phyloP scores from a whole-genome alignment of 352 stramenopile species.

The Plasmopara muralis region DNA sequence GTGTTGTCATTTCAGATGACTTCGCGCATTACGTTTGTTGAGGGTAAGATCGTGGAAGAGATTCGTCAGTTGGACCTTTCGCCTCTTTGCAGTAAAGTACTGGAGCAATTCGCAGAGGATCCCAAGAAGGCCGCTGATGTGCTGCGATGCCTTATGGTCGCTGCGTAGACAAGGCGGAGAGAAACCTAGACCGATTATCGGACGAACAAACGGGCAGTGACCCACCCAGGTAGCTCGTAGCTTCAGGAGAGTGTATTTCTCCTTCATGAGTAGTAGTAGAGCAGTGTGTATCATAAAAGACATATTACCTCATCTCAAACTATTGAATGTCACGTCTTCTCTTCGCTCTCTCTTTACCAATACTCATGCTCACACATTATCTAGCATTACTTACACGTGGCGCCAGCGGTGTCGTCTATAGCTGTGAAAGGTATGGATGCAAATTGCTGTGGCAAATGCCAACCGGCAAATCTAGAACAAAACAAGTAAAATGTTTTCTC shows the following conservation, averaged over 20 bases:
- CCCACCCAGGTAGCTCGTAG: constrained; percentile 24
- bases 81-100: constrained; percentile 44
- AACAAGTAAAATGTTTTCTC: constrained; percentile 5
- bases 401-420: no score
- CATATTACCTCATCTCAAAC: constrained; percentile 19
- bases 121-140: constrained; percentile 50
- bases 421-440: no score
- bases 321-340: neutral
- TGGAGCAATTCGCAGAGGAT: constrained; percentile 48
- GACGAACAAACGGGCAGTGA: constrained; percentile 20
- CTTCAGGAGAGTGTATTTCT: constrained; percentile 18
- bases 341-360: neutral
- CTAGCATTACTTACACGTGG: constrained; percentile 22
- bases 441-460: no score
- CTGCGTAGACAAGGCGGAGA: constrained; percentile 13
- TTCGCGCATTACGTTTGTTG: constrained; percentile 76
- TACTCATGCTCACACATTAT: no score
- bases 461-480: constrained; percentile 14
- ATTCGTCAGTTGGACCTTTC: constrained; percentile 67
- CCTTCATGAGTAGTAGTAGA: constrained; percentile 37
- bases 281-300: constrained; percentile 34
- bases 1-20: constrained; percentile 64
- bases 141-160: constrained; percentile 39
- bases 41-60: constrained; percentile 71
- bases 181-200: constrained; percentile 20